Evolutionary conservation across 2,329 filamentous ascomycete species (phyloP), one percentile per base, ranked within the genome.

Genomic region (Beauveria rudraprayagi): DNA sequence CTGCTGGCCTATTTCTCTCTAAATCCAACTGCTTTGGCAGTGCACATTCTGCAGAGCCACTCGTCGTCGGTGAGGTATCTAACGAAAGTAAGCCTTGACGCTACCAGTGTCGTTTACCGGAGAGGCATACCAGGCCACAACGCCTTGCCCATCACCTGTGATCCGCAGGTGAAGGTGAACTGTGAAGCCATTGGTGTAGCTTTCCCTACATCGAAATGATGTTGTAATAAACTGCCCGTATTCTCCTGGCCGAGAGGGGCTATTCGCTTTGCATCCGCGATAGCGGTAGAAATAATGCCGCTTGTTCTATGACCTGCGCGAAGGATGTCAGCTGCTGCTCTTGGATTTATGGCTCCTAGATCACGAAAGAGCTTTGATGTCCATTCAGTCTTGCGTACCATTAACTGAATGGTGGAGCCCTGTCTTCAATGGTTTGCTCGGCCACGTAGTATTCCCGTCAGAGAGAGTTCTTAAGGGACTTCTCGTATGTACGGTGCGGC

Each of bases 151-250:
- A 90, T 87, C 43, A 92, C 91, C 70, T 94, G 91, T 1, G 92
- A 93, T 69, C 95, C 90, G 74, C 92, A 97, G 14, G 91, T 96
- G 71, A 99, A 99, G 10, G 94, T 99, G 72, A 99, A 99, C 68
- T 97, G 91, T 0, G 90, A 89, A 61, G 92, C 91, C 6, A 88
- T 84, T 5, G 90, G 85, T 41, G 82, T 85, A 4, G 83, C 71
- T 68, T 84, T 87, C 62, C 79, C 79, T 91, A 88, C 61, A 91
- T 87, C 54, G 95, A 76, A 63, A 92, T 80, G 72, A 89, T 93
- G 65, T 88, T 80, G 73, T 5, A 51, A 28, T 4, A 60, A 17
- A 37, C 56, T 54, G 17, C 37, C 40, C 7, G n/a, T 7, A 22
- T 91, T 94, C 70, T 93, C 90, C 70, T 91, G 87, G 16, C 87